A percentile compares a stretch with the other conserved stretches of the same genome.
These are phyloP conservation scores for Bipolaris victoriae DNA, from an alignment of 2,329 filamentous ascomycete species.

Conservation along the genomic window DNA sequence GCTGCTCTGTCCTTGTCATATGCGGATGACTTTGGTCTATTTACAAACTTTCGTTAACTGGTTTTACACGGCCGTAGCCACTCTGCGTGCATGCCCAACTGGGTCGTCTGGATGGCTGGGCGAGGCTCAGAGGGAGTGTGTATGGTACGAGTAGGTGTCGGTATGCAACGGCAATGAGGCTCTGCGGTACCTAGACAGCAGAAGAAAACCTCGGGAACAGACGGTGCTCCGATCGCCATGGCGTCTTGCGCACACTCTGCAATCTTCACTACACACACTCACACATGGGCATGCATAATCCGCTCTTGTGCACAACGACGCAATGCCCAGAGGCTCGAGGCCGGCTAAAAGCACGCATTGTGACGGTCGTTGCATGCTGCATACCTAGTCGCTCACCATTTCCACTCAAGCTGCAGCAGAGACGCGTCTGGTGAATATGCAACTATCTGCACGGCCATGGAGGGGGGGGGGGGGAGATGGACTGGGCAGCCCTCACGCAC, in stretches of 20 bases:
- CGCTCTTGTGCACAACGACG: constrained; percentile 7
- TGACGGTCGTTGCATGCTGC: constrained; percentile 30
- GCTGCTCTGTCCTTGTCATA: constrained; percentile 36
- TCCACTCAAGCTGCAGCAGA: constrained; percentile 24
- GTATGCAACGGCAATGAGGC: constrained; percentile 2
- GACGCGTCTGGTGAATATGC: constrained; percentile 18
- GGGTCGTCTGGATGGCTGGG: neutral
- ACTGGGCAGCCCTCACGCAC: constrained; percentile 11
- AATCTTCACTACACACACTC: neutral
- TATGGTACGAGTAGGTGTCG: no score
- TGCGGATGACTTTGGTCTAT: constrained; percentile 26
- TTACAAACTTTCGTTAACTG: constrained; percentile 27
- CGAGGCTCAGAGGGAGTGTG: no score
- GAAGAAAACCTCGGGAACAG: neutral
- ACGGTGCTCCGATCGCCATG: no score
- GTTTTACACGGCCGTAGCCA: constrained; percentile 18
- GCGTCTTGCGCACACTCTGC: neutral
- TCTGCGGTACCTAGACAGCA: constrained; percentile 7
- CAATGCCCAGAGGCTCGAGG: constrained; percentile 1
- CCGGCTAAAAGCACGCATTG: constrained; percentile 27
- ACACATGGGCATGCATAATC: constrained; percentile 6
- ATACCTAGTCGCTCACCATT: constrained; percentile 33
- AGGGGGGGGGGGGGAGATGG: constrained; percentile 8
- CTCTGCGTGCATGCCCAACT: constrained; percentile 8
- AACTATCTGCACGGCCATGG: constrained; percentile 22